These are phyloP conservation scores for Musa schizocarpa DNA, from an alignment of 176 grass and related monocot species.

Conservation along the genomic window DNA sequence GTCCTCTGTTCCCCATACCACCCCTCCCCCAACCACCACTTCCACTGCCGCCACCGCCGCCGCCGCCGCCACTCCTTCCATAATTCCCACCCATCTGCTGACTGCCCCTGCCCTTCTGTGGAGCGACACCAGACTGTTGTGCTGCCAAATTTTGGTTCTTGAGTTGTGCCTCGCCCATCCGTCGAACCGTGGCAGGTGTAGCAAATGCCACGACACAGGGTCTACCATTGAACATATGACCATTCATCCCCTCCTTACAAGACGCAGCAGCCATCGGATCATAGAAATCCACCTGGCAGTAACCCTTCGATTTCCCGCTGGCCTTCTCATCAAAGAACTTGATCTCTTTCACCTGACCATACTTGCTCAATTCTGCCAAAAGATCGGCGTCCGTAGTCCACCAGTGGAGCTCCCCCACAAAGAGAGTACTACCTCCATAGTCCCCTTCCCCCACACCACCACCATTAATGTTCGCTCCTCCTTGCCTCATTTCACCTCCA, in stretches of 20 bases:
- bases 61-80: constrained; percentile 34
- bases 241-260: constrained; percentile 78
- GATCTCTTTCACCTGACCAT: constrained; percentile 75
- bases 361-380: constrained; percentile 56
- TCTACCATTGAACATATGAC: constrained; percentile 54
- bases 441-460: constrained; percentile 31
- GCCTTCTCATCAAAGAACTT: constrained; percentile 90
- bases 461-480: constrained; percentile 13
- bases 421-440: constrained; percentile 36
- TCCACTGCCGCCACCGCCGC: constrained; percentile 29
- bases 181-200: constrained; percentile 30
- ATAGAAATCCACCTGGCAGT: constrained; percentile 72
- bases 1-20: constrained; percentile 46
- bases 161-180: constrained; percentile 69
- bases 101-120: constrained; percentile 33
- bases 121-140: constrained; percentile 25
- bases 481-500: neutral
- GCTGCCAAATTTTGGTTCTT: constrained; percentile 52
- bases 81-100: constrained; percentile 24
- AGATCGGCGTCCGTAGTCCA: constrained; percentile 91
- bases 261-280: constrained; percentile 33
- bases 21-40: constrained; percentile 26
- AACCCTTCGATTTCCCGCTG: constrained; percentile 90
- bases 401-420: constrained; percentile 87
- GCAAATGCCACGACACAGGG: constrained; percentile 71